These are phyloP conservation scores for Starmerella stigmatis DNA, from an alignment of 805 yeast genomes.

Conservation along the genomic window DNA sequence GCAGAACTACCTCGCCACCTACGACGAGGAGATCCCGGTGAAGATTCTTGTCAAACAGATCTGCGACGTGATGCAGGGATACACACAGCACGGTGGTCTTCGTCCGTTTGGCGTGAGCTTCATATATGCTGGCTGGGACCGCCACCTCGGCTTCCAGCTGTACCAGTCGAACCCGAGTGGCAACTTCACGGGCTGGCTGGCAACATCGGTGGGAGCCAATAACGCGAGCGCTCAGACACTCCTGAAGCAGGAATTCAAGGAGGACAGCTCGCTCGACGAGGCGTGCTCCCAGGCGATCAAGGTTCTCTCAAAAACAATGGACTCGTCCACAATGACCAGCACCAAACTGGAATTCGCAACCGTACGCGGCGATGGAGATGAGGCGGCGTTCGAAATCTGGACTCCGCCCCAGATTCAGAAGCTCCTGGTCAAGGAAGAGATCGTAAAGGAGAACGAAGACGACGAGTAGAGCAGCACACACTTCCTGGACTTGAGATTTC, in stretches of 20 bases:
- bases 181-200: slow-evolving; percentile 97
- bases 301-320: slow-evolving; percentile 89
- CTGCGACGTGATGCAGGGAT: slow-evolving; percentile 93
- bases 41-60: slow-evolving; percentile 78
- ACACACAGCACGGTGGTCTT: slow-evolving; percentile 96
- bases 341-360: slow-evolving; percentile 92
- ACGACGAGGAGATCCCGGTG: slow-evolving; percentile 89
- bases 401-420: slow-evolving; percentile 63
- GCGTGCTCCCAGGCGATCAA: slow-evolving; percentile 84
- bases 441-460: slow-evolving; percentile 8
- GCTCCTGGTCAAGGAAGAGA: slow-evolving; percentile 52
- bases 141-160: slow-evolving; percentile 77
- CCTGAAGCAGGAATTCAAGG: slow-evolving; percentile 88
- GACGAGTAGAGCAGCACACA: not conserved
- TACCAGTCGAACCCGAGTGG: slow-evolving; percentile 96
- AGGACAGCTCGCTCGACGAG: slow-evolving; percentile 52
- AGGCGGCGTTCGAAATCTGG: slow-evolving; percentile 64
- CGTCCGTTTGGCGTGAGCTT: slow-evolving; percentile 98
- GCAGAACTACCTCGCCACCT: slow-evolving; percentile 73
- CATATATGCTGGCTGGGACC: slow-evolving; percentile 92
- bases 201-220: slow-evolving; percentile 93
- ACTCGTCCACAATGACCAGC: slow-evolving; percentile 68
- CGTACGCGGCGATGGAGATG: slow-evolving; percentile 26
- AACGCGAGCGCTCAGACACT: slow-evolving; percentile 92
- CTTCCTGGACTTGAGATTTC: too few relatives aligned